Evolutionary conservation across 225 moss, liverwort and hornwort genomes (phyloP).

Genomic region (Climacium dendroides): DNA sequence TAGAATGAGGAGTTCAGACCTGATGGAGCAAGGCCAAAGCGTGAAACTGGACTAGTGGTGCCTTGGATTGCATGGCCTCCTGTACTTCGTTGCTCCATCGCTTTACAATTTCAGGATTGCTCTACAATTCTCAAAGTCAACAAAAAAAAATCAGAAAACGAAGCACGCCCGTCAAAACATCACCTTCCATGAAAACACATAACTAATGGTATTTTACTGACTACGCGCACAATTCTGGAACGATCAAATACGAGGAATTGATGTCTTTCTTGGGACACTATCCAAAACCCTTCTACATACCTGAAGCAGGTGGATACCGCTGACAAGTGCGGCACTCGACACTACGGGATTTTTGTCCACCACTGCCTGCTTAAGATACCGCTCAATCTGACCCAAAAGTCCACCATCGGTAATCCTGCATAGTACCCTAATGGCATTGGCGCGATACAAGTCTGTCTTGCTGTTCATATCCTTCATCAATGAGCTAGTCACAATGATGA

Average conservation of each 20-base stretch:
- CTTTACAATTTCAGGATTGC: slow-evolving; percentile 89
- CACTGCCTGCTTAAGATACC: slow-evolving; percentile 86
- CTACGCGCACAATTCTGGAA: neutral
- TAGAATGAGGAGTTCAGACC: slow-evolving; percentile 7
- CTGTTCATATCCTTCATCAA: slow-evolving; percentile 98
- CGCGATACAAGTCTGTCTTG: slow-evolving; percentile 78
- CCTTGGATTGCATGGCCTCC: slow-evolving; percentile 80
- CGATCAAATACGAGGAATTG: neutral
- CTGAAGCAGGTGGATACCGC: slow-evolving; percentile 83
- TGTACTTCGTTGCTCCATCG: slow-evolving; percentile 94
- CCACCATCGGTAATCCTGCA: slow-evolving; percentile 88
- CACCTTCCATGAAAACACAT: neutral
- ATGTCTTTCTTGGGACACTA: neutral
- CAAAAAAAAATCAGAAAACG: neutral
- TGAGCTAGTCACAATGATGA: slow-evolving; percentile 87
- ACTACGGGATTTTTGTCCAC: slow-evolving; percentile 86
- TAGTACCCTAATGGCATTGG: slow-evolving; percentile 77
- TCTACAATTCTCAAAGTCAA: slow-evolving; percentile 22
- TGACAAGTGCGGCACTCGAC: slow-evolving; percentile 84
- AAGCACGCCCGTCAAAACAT: neutral
- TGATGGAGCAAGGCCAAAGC: slow-evolving; percentile 84
- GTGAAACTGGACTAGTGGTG: slow-evolving; percentile 80
- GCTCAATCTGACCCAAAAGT: slow-evolving; percentile 79
- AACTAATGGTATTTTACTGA: neutral
- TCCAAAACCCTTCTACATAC: neutral